These are phyloP conservation scores for Termitomyces sp. DNA, from an alignment of 768 basidiomycete genomes.

Conservation along the genomic window DNA sequence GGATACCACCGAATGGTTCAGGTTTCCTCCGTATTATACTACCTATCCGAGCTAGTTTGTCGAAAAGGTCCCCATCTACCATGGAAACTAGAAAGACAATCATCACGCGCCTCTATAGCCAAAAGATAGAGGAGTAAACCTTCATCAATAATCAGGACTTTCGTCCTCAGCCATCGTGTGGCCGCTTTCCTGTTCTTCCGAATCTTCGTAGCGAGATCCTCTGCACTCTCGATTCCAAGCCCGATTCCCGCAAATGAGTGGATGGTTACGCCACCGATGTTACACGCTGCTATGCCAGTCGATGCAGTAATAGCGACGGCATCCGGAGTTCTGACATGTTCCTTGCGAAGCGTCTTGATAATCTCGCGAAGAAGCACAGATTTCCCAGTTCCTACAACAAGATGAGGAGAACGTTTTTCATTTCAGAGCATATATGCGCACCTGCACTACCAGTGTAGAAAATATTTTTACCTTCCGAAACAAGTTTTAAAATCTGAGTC, in stretches of 20 bases:
- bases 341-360: conserved; percentile 64
- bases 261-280: conserved; percentile 92
- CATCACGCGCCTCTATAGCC: neutral
- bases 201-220: conserved; percentile 59
- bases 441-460: conserved; percentile 99
- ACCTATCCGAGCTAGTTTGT: conserved; percentile 79
- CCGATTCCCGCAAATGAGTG: conserved; percentile 97
- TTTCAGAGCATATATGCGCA: conserved; percentile 25
- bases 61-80: conserved; percentile 91
- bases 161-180: conserved; percentile 77
- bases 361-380: conserved; percentile 92
- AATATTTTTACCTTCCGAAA: conserved; percentile 64
- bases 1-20: conserved; percentile 89
- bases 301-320: conserved; percentile 92
- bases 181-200: conserved; percentile 80
- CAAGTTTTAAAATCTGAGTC: conserved; percentile 73
- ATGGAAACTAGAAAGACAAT: conserved; percentile 75
- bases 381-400: conserved; percentile 81
- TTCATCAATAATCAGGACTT: conserved; percentile 82
- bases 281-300: conserved; percentile 90
- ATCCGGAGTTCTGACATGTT: conserved; percentile 47
- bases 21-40: conserved; percentile 51
- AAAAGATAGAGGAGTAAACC: conserved; percentile 29
- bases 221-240: conserved; percentile 60
- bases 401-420: neutral